Conservation (phyloP, 116 monocot genomes). For the Trichopus zeylanicus region DNA sequence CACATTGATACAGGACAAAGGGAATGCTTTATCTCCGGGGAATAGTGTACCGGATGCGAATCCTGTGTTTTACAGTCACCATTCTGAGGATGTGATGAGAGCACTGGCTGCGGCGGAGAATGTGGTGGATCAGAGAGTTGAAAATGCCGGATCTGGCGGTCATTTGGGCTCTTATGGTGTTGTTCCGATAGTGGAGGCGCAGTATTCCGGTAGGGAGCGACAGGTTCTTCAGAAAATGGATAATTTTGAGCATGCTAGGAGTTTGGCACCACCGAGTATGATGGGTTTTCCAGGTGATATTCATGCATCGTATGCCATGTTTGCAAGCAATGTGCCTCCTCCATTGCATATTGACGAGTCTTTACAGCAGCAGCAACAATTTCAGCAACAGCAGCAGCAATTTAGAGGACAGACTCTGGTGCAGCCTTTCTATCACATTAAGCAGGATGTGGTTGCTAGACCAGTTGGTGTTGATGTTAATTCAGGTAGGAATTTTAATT, state of each 20-base stretch:
- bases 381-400: conserved; percentile 12
- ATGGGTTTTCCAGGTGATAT: conserved; percentile 19
- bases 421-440: conserved; percentile 5
- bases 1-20: conserved; percentile 27
- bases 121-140: conserved; percentile 5
- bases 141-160: conserved; percentile 6
- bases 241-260: conserved; percentile 17
- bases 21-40: conserved; percentile 6
- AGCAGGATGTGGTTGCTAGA: conserved; percentile 7
- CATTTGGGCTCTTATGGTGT: conserved; percentile 18
- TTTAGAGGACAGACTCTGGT: conserved; percentile 8
- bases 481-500: conserved; percentile 12
- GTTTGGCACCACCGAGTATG: conserved; percentile 3
- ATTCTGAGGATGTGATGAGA: conserved; percentile 30
- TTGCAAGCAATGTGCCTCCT: conserved; percentile 9
- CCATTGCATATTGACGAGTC: conserved; percentile 12
- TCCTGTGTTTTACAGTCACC: conserved; percentile 35
- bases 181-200: conserved; percentile 9
- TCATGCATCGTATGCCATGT: conserved; percentile 21
- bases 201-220: neutral
- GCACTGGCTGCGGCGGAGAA: conserved; percentile 5
- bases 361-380: conserved; percentile 15
- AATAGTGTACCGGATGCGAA: conserved; percentile 7
- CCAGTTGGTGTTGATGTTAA: conserved; percentile 1
- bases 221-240: conserved; percentile 12